phyloP scores from a whole-genome alignment of 345 rosid genomes.

The Tarenaya hassleriana region DNA sequence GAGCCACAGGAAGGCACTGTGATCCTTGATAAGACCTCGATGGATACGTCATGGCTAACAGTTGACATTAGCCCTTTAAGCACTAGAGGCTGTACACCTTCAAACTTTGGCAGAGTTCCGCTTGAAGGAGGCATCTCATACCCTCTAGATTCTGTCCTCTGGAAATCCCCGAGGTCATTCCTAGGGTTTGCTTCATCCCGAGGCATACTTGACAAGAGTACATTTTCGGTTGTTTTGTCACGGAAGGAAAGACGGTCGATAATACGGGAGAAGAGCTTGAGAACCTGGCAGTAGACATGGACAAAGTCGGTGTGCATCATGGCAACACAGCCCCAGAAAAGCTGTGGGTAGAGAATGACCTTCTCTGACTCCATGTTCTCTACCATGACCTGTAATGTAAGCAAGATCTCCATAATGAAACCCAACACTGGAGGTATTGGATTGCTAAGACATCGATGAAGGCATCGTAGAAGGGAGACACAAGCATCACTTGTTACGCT shows the following conservation, averaged over 20 bases:
- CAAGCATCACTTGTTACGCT: conserved; percentile 91
- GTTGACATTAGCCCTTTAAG: conserved; percentile 94
- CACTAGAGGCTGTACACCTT: conserved; percentile 97
- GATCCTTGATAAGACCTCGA: conserved; percentile 80
- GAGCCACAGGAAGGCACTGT: conserved; percentile 93
- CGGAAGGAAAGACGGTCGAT: conserved; percentile 82
- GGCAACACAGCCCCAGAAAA: conserved; percentile 98
- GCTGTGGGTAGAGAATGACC: conserved; percentile 94
- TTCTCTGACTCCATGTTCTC: conserved; percentile 99
- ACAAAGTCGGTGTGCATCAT: conserved; percentile 99
- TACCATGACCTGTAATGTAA: conserved; percentile 96
- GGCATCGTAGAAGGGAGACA: conserved; percentile 89
- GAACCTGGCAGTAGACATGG: conserved; percentile 96
- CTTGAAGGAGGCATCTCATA: conserved; percentile 57
- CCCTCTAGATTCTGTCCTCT: conserved; percentile 59
- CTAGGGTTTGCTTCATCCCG: conserved; percentile 60
- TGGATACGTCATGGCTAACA: conserved; percentile 83
- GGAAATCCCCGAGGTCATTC: conserved; percentile 52
- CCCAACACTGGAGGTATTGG: conserved; percentile 95
- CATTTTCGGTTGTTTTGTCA: conserved; percentile 93
- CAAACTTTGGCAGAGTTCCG: conserved; percentile 77
- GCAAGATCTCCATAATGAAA: conserved; percentile 87
- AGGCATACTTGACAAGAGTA: conserved; percentile 97
- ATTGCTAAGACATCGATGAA: conserved; percentile 92
- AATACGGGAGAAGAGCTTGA: conserved; percentile 89